Conservation (phyloP, 2,329 filamentous ascomycete genomes). For the Cordyceps fumosorosea region DNA sequence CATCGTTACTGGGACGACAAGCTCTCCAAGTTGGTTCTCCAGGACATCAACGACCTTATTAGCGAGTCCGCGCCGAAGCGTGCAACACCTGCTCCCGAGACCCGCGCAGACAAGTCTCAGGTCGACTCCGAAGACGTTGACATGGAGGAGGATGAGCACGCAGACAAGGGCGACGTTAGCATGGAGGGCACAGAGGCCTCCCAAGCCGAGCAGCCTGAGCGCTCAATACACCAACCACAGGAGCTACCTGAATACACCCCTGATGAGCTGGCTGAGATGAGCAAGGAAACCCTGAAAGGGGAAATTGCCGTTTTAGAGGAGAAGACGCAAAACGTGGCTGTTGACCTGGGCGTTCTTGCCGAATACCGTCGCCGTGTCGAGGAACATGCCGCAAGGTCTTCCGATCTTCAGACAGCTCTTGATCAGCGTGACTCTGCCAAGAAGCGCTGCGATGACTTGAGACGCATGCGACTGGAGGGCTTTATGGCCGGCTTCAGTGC, state of each 20-base stretch:
- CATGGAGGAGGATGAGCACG: conserved; percentile 23
- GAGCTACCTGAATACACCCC: conserved; percentile 72
- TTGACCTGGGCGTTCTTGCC: conserved; percentile 81
- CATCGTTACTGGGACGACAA: conserved; percentile 86
- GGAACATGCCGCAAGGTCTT: conserved; percentile 74
- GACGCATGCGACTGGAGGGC: conserved; percentile 81
- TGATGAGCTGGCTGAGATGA: conserved; percentile 62
- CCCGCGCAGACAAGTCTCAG: conserved; percentile 17
- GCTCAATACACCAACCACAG: conserved; percentile 33
- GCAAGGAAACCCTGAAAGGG: conserved; percentile 52
- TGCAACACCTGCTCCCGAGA: conserved; percentile 15
- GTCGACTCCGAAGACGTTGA: conserved; percentile 27
- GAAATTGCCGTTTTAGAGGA: conserved; percentile 58
- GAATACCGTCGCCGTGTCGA: conserved; percentile 84
- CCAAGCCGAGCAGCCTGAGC: conserved; percentile 16
- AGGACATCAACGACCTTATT: conserved; percentile 68
- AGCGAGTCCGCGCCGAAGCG: conserved; percentile 28
- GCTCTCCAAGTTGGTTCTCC: conserved; percentile 71
- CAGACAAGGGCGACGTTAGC: conserved; percentile 16
- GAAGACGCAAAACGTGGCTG: conserved; percentile 74
- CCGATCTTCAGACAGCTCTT: conserved; percentile 75
- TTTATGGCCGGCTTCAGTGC: conserved; percentile 98
- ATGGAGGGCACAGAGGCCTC: conserved; percentile 4
- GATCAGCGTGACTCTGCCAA: conserved; percentile 77
- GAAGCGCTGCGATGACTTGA: conserved; percentile 85